Percentiles rank a stretch among this genome's conserved stretches.
Evolutionary conservation across 1,284 basidiomycete species (phyloP).

Genomic region (Sanghuangporus baumii): DNA sequence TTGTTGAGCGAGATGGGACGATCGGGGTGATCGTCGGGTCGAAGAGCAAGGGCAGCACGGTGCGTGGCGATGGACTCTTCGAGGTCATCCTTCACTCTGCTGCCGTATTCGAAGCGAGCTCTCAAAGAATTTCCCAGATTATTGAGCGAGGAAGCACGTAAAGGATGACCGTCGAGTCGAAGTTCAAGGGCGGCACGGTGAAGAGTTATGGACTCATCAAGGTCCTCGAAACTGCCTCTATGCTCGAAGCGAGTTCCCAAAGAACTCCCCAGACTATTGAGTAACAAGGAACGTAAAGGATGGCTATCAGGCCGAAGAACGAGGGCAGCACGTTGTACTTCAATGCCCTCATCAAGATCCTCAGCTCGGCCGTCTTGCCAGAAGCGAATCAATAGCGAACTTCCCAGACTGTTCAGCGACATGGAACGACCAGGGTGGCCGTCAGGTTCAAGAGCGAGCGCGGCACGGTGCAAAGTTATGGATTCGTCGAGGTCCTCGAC

Average conservation of each 20-base stretch:
- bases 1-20: too few relatives aligned
- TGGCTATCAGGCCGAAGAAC: background rate
- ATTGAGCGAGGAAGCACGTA: background rate
- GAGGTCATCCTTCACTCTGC: background rate
- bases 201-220: background rate
- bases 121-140: background rate
- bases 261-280: background rate
- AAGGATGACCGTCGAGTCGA: background rate
- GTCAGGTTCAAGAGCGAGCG: background rate
- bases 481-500: background rate
- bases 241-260: background rate
- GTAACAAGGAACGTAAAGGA: background rate
- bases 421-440: background rate
- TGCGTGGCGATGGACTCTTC: too few relatives aligned
- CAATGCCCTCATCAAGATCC: background rate
- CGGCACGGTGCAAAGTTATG: background rate
- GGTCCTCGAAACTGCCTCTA: background rate
- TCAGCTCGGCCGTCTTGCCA: background rate
- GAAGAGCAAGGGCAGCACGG: too few relatives aligned
- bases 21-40: too few relatives aligned
- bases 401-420: background rate
- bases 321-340: background rate
- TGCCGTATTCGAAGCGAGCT: background rate
- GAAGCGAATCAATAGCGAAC: background rate
- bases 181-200: background rate